Conservation (phyloP, 208 protist genomes). For the Leishmania turanica region DNA sequence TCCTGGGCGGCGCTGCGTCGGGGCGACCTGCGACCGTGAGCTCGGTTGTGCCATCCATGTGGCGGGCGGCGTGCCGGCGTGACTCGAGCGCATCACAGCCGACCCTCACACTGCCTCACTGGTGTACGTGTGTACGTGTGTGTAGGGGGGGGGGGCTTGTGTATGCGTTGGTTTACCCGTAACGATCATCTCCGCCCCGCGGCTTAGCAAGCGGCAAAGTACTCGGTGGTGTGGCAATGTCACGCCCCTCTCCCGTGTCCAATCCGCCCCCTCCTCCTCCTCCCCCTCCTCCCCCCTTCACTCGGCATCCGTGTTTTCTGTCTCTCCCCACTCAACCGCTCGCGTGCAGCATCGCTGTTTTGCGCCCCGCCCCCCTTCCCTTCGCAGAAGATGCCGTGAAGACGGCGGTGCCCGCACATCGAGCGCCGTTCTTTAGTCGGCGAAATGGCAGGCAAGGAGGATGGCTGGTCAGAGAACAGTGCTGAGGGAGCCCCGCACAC, state of each 20-base stretch:
- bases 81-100: no score
- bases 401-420: no score
- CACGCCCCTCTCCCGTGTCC: not conserved
- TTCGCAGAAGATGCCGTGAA: no score
- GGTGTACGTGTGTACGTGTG: no score
- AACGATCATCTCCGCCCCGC: not conserved
- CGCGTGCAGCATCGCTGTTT: not conserved
- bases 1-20: not conserved
- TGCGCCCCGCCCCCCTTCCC: no score
- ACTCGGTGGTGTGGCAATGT: not conserved
- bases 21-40: not conserved
- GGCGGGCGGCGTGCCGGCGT: no score
- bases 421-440: not conserved
- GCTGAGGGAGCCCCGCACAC: no score
- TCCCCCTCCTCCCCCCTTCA: no score
- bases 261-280: no score
- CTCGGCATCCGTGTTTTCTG: no score
- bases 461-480: not conserved
- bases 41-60: no score
- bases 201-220: not conserved
- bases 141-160: not conserved
- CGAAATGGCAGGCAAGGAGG: not conserved
- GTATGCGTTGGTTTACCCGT: not conserved
- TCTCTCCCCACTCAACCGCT: not conserved
- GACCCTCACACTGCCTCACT: no score